These are phyloP conservation scores for Medicago truncatula DNA, from an alignment of 306 rosid genomes.

Conservation along the genomic window MtrunA17r5.0-ANR NC_053045.1:50431501-50432000, in stretches of 20 bases:
- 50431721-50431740: conserved; percentile 18
- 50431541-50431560: conserved; percentile 17
- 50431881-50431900: background rate
- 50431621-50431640: conserved; percentile 29
- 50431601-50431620: conserved; percentile 5
- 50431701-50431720: conserved; percentile 29
- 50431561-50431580: conserved; percentile 30
- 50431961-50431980: background rate
- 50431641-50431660: background rate
- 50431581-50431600: conserved; percentile 13
- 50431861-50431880: background rate
- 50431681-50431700: background rate
- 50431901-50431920: too few relatives aligned
- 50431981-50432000: too few relatives aligned
- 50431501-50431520: background rate
- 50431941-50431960: conserved; percentile 2
- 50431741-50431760: background rate
- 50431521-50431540: conserved; percentile 19
- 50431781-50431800: too few relatives aligned
- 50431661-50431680: conserved; percentile 15
- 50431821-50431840: background rate
- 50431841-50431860: background rate
- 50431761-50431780: background rate
- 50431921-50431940: too few relatives aligned
- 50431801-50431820: background rate